Base-by-base conservation (phyloP, 352 stramenopile genomes). In the Phytophthora cryptogea region DNA sequence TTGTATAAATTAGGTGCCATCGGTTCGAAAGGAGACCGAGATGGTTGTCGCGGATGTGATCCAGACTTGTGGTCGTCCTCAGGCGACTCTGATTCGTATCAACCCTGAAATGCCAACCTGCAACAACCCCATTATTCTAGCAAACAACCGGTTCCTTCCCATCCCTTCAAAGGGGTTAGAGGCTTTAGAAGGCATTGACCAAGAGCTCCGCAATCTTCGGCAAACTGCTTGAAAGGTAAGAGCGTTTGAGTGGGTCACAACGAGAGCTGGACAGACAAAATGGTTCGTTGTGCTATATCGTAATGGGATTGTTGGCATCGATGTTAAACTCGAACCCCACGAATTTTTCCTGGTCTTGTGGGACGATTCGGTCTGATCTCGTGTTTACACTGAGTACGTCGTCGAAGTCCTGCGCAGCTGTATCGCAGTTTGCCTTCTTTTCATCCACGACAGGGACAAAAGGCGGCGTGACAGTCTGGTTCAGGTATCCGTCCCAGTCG, bases 31-130 rank as follows among this genome's bases (percentile, higher is more conserved):
- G 47, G 80, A 93, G 49, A 89, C 73, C 8, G 86, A 95, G 54
- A 88, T 90, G 82, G 83, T 95, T 17, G 83, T 93, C 17, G 70
- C 74, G 0, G 86, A 90, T 50, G 68, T 81, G 5, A 80, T 90
- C n/a, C 67, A 79, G 37, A 68, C 74, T 8, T 94, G 82, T 28
- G 60, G 74, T 8, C 57, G 54, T 13, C 54, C 51, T 0, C 86
- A 92, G 51, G 77, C 81, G 1, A 77, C 66, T 11, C 75, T 93
- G 7, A 76, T 95, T 55, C 82, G 86, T 46, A 72, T 95, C 43
- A 95, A 95, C 44, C 82, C 84, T 10, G 86, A 93, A 40, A 66
- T 76, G 27, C 68, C 81, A 14, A 63, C 73, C 8, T 90, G 82
- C 50, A 68, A 90, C 13, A 66, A 90, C 36, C 55, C 68, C 1